phyloP scores from a whole-genome alignment of 2,329 filamentous ascomycete species.

The Basipetospora chlamydospora region DNA sequence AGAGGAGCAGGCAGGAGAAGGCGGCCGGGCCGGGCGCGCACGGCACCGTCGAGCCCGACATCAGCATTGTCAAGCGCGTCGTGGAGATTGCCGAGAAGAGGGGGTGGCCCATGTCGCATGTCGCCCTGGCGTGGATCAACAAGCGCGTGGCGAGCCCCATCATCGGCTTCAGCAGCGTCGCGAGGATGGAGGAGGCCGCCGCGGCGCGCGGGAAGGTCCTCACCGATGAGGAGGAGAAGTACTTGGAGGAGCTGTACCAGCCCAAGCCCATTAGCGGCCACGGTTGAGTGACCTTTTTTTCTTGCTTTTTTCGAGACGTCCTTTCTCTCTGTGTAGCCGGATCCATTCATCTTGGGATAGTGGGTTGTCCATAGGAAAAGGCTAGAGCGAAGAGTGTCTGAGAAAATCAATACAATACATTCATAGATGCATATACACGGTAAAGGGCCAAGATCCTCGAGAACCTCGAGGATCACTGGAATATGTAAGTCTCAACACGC shows the following conservation, averaged over 20 bases:
- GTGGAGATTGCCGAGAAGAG: conserved; percentile 42
- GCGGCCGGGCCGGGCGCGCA: conserved; percentile 13
- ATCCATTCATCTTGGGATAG: no score
- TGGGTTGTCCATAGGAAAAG: no score
- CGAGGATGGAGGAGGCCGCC: conserved; percentile 46
- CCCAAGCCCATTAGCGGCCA: conserved; percentile 27
- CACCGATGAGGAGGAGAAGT: conserved; percentile 41
- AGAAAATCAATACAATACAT: no score
- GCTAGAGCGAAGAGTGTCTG: no score
- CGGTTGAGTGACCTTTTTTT: no score
- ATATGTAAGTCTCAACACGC: no score
- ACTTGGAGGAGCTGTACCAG: conserved; percentile 47
- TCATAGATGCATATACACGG: no score
- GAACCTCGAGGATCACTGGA: no score
- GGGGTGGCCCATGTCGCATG: conserved; percentile 45
- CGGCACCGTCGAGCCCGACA: conserved; percentile 19
- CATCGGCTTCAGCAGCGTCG: conserved; percentile 41
- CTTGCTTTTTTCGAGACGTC: no score
- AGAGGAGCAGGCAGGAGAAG: conserved; percentile 18
- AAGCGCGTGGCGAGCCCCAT: conserved; percentile 41
- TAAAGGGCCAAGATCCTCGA: no score
- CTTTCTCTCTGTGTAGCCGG: no score
- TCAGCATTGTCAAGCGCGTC: conserved; percentile 16
- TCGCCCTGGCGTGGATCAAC: conserved; percentile 49
- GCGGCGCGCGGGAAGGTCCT: conserved; percentile 28